Evolutionary conservation across 805 yeast species (phyloP), one percentile per base, ranked within the genome.

Genomic region (Isabelozyma heimii): DNA sequence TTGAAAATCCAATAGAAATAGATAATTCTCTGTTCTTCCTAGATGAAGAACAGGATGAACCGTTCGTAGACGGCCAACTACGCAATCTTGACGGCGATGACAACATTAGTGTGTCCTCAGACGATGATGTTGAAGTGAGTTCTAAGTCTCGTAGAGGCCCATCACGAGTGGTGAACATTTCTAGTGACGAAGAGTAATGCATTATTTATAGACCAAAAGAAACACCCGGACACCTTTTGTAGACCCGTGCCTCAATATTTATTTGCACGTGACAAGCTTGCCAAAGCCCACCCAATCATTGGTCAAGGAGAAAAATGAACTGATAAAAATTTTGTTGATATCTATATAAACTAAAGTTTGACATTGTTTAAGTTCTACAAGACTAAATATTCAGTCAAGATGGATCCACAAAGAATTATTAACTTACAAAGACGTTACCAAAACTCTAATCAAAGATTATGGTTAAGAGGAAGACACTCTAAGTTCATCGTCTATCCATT

Each of bases 401-500:
- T 72, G 76, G 68, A 73, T 67, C 79, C 79, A 50, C 77, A 73
- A 60, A 73, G 77, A 72, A 68, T 73, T 50, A 73, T 73, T 52
- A 64, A 69, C 48, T 72, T 73, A 62, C 79, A 73, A 61, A 72
- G 67, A 60, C 69, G 65, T 52, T 73, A 72, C 66, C 79, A 73
- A 61, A 65, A 61, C 65, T 66, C 76, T 50, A 56, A 65, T 63
- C 60, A 69, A 61, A 66, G 61, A 54, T 72, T 73, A 62, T 73
- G 77, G 77, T 69, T 72, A 66, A 70, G 73, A 66, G 77, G 77
- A 12, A 60, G 60, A 53, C 61, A 68, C 56, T 81, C 94, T 57
- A 86, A 86, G 72, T 73, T 78, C 61, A 70, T 84, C 66, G 79
- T 88, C 57, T 84, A 83, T 73, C 95, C 96, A 65, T 89, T 83